These are phyloP conservation scores for Erythrophleum fordii DNA, from an alignment of 306 rosid species.

Conservation along the genomic window DNA sequence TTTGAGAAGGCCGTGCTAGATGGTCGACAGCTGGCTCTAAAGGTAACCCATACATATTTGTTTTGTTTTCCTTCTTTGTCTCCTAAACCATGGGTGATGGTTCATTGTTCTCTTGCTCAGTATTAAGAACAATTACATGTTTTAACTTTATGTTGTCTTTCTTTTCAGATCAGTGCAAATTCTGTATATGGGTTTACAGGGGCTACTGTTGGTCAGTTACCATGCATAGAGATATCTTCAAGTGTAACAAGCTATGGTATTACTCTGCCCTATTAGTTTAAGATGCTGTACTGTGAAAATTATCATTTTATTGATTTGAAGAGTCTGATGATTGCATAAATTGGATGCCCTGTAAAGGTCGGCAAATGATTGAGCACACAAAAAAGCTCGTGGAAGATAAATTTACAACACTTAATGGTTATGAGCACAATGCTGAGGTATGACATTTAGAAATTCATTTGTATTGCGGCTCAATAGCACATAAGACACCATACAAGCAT, in stretches of 20 bases:
- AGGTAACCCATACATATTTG: slow-evolving; percentile 54
- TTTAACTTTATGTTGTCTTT: slow-evolving; percentile 33
- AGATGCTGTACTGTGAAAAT: background rate
- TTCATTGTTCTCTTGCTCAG: background rate
- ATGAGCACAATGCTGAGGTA: slow-evolving; percentile 91
- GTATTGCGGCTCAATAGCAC: slow-evolving; percentile 35
- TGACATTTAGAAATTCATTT: slow-evolving; percentile 23
- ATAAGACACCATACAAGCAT: slow-evolving; percentile 6
- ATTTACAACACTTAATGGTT: slow-evolving; percentile 76
- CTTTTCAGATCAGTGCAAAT: slow-evolving; percentile 88
- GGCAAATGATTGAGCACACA: slow-evolving; percentile 96
- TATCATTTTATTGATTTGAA: slow-evolving; percentile 32
- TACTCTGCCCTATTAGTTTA: slow-evolving; percentile 29
- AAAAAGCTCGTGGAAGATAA: slow-evolving; percentile 85
- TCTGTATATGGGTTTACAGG: slow-evolving; percentile 99
- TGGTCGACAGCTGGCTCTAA: slow-evolving; percentile 92
- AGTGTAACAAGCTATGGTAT: slow-evolving; percentile 99
- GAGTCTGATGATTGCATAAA: slow-evolving; percentile 35
- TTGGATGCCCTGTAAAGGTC: slow-evolving; percentile 65
- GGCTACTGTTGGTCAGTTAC: slow-evolving; percentile 93
- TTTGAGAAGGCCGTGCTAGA: slow-evolving; percentile 95
- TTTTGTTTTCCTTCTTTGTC: background rate
- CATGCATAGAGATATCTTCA: slow-evolving; percentile 94
- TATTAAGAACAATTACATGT: slow-evolving; percentile 14
- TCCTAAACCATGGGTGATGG: slow-evolving; percentile 8